phyloP scores from a whole-genome alignment of 2,329 filamentous ascomycete genomes.

The Pseudopithomyces maydicus region DNA sequence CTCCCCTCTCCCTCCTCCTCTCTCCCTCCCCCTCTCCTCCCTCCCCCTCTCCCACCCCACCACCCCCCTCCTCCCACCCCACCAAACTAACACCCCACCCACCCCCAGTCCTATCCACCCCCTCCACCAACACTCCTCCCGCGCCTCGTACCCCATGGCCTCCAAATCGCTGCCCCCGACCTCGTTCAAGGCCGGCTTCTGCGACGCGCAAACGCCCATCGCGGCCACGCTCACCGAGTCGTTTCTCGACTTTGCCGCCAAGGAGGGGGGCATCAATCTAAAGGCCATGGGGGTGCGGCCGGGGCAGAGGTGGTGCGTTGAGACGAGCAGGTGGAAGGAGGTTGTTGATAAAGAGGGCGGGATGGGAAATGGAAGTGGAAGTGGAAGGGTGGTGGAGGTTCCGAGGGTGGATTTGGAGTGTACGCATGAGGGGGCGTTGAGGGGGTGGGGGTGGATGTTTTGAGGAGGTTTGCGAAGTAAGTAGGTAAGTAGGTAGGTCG shows the following conservation, averaged over 20 bases:
- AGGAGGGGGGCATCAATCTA: constrained; percentile 13
- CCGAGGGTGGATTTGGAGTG: constrained; percentile 15
- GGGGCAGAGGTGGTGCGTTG: constrained; percentile 18
- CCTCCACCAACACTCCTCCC: constrained; percentile 18
- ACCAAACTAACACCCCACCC: background rate
- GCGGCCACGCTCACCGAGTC: constrained; percentile 16
- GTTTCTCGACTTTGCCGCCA: constrained; percentile 17
- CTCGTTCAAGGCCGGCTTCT: constrained; percentile 18
- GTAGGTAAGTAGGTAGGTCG: no score
- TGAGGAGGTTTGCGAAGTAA: constrained; percentile 15
- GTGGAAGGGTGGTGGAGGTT: constrained; percentile 9
- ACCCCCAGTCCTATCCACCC: constrained; percentile 14
- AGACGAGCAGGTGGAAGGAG: constrained; percentile 15
- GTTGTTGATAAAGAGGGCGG: constrained; percentile 12
- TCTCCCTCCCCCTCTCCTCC: background rate
- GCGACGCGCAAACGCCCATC: constrained; percentile 15
- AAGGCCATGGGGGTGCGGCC: constrained; percentile 17
- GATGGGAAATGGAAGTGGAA: no score
- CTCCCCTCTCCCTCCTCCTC: background rate
- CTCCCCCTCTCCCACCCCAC: background rate
- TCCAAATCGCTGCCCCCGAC: constrained; percentile 13
- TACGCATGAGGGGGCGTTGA: constrained; percentile 15
- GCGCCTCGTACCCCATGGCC: constrained; percentile 18
- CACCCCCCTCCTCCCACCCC: constrained; percentile 12
- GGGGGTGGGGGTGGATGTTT: constrained; percentile 10